Evolutionary conservation across 768 basidiomycete species (phyloP), one percentile per base, ranked within the genome.

Genomic region (Hysterangium stoloniferum): DNA sequence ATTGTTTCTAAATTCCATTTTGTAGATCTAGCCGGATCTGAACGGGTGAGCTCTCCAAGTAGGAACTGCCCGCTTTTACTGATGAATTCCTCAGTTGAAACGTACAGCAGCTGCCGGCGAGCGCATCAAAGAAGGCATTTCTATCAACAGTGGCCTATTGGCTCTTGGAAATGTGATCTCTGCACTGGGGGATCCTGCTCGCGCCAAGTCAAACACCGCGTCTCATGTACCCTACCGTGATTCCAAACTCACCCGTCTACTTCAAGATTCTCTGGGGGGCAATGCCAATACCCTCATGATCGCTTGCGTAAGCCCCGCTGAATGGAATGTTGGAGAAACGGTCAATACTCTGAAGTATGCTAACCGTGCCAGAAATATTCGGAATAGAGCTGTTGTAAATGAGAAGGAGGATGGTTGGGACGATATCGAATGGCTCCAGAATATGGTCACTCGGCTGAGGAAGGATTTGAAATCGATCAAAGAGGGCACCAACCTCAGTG

Each of bases 201-300:
- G 89, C 46, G 82, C 85, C 32, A 89, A 89, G 64, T 80, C 86
- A 17, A 73, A 88, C 60, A 87, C 86, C 20, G 83, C 82, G 17
- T 82, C 86, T 15, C 92, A 99, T 68, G 76, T 99, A 52, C 96
- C 96, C 9, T 99, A 99, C 66, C 91, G 96, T 44, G 96, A 98
- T 68, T 97, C 94, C 11, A 99, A 98, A 66, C 85, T 98, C 59
- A 98, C 95, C 4, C 86, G 95, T 32, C 78, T 96, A 40, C 72
- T 96, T 3, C 92, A 96, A 82, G 94, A 97, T 65, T 95, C 92
- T 8, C 78, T 99, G 9, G 96, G 96, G 32, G 96, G 96, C 38
- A 99, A 98, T 67, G 86, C 95, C 1, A 88, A 95, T 59, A 98
- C 96, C 9, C 82, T 97, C 58, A 99, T 99, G 96, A 91, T 99